phyloP scores from a whole-genome alignment of 768 basidiomycete species.

The Rhodotorula diobovata region DNA sequence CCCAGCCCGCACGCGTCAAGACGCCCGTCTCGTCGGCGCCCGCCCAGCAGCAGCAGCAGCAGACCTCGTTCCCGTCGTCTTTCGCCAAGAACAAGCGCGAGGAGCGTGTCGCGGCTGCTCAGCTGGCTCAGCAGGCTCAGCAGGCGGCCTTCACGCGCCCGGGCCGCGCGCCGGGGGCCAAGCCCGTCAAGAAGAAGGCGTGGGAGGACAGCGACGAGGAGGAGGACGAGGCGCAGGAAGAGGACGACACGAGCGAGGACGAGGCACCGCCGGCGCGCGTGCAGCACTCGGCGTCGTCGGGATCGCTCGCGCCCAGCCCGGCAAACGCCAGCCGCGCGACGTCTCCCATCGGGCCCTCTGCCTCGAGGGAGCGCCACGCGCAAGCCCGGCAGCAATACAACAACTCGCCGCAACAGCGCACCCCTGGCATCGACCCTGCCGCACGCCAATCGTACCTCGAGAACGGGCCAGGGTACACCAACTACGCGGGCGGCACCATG shows the following conservation, averaged over 20 bases:
- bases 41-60: slow-evolving; percentile 25
- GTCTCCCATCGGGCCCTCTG: slow-evolving; percentile 10
- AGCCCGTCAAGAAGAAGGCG: slow-evolving; percentile 68
- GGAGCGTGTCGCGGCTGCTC: slow-evolving; percentile 74
- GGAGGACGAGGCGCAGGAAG: slow-evolving; percentile 46
- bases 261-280: slow-evolving; percentile 1
- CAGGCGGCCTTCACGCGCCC: slow-evolving; percentile 56
- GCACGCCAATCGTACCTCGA: slow-evolving; percentile 34
- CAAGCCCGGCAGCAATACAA: neutral
- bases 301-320: slow-evolving; percentile 11
- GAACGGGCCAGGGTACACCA: slow-evolving; percentile 55
- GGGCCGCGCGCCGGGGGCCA: slow-evolving; percentile 50
- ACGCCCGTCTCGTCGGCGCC: slow-evolving; percentile 14
- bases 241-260: slow-evolving; percentile 36
- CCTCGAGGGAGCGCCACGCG: neutral
- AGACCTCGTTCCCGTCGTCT: slow-evolving; percentile 66
- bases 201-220: slow-evolving; percentile 72
- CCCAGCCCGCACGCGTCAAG: neutral
- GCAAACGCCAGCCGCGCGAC: neutral
- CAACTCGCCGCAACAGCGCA: neutral
- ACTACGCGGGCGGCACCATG: slow-evolving; percentile 56
- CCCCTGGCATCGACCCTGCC: slow-evolving; percentile 5
- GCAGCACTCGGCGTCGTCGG: neutral
- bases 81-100: slow-evolving; percentile 79
- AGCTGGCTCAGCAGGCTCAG: slow-evolving; percentile 70